A percentile compares a stretch with the other conserved stretches of the same genome.
Conservation (phyloP, 1,284 basidiomycete species). For the Crocinoboletus sp. region DNA sequence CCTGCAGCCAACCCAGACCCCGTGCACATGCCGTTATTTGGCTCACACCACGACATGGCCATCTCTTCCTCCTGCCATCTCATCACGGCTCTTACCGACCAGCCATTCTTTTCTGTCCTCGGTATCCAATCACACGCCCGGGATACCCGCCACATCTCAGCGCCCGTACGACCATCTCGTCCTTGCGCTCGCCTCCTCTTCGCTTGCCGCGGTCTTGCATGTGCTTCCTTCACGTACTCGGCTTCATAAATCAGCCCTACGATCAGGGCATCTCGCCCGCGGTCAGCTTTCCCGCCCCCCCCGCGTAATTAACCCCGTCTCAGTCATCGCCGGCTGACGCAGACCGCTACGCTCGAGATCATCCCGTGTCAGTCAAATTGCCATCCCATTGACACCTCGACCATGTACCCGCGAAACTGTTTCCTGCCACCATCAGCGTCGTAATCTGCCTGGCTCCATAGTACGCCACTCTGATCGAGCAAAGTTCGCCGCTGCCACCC, state of each 20-base stretch:
- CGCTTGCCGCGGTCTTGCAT: too few relatives aligned
- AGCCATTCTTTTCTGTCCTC: background rate
- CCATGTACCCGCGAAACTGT: constrained; percentile 13
- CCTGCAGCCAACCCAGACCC: too few relatives aligned
- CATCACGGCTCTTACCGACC: constrained; percentile 6
- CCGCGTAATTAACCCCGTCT: background rate
- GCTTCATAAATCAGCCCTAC: background rate
- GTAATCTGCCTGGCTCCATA: background rate
- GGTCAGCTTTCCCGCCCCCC: background rate
- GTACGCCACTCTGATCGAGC: constrained; percentile 9
- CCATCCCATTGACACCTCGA: background rate
- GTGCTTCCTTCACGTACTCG: background rate
- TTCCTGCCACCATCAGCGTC: constrained; percentile 5
- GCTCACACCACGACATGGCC: background rate
- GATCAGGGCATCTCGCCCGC: constrained; percentile 4
- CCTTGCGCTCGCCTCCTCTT: background rate
- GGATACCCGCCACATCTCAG: background rate
- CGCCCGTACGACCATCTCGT: too few relatives aligned
- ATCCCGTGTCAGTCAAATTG: background rate
- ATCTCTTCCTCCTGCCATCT: background rate
- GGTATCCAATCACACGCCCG: constrained; percentile 1
- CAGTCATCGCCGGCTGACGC: constrained; percentile 5
- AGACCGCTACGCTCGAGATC: background rate
- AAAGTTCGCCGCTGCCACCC: constrained; percentile 7
- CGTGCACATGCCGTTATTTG: background rate